Base-by-base conservation (phyloP, 768 basidiomycete species). In the Kwoniella heveanensis region DNA sequence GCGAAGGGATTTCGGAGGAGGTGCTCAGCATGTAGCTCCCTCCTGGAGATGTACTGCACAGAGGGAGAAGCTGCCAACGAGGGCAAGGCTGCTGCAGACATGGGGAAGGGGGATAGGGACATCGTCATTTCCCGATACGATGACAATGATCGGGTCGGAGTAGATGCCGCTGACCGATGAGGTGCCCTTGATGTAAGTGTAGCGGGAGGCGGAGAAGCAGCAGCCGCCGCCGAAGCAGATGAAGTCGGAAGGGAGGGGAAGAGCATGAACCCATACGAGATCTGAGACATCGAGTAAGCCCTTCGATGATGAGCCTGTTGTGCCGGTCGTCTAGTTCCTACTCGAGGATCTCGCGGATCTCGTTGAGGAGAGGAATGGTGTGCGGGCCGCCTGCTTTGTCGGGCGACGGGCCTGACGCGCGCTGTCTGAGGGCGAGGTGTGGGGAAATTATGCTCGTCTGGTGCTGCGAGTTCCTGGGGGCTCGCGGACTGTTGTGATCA, bases 251-350 rank as follows among this genome's bases (percentile, higher is more conserved):
- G 7, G 3, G 37, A 37, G 21, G n/a, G 37, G 55, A 44, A 44
- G 15, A 44, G 39, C 39, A 44, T 44, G 39, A 44, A 44, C 15
- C 62, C 62, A 27, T 49, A 56, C 13, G 62, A 57, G 17, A 63
- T 37, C 15, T 44, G 46, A 2, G 62, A 57, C 47, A 63, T 48
- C 22, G 62, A 63, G 37, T 51, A 44, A n/a, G 62, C 62, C 51
- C 62, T 54, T 56, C 62, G 54, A 44, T 62, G 32, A 36, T 44
- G 62, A 17, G 62, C 21, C 3, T 37, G 29, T 3, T 46, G 19
- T 9, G 26, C 25, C 26, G 21, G 37, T 12, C 47, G 24, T 46
- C 44, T 29, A 29, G n/a, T n/a, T 21, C 29, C n/a, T 27, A 17
- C 17, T 29, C 27, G 25, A 17, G 24, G 29, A 5, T 30, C 52